Conservation (phyloP, 208 protist genomes). For the Angomonas deanei region DNA sequence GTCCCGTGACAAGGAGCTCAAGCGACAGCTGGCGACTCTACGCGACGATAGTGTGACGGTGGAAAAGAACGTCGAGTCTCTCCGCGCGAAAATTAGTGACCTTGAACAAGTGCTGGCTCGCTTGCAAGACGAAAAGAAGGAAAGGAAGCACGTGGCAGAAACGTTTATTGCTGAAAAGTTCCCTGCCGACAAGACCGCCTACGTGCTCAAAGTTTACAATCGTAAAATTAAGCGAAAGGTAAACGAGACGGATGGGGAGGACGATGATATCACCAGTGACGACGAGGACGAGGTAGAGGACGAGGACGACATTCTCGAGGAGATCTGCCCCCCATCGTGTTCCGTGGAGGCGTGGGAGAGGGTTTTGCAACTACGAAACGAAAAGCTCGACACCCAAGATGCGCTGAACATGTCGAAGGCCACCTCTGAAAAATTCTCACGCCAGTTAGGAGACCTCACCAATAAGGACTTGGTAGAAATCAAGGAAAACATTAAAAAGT, state of each 20-base stretch:
- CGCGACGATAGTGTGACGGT: slow-evolving; percentile 58
- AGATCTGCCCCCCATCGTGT: slow-evolving; percentile 87
- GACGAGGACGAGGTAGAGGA: slow-evolving; percentile 79
- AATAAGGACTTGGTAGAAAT: slow-evolving; percentile 62
- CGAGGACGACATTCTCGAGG: slow-evolving; percentile 90
- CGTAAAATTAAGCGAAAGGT: slow-evolving; percentile 90
- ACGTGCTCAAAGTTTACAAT: slow-evolving; percentile 89
- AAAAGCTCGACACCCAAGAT: slow-evolving; percentile 89
- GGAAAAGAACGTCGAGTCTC: slow-evolving; percentile 45
- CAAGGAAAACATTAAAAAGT: slow-evolving; percentile 31
- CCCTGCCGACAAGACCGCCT: slow-evolving; percentile 57
- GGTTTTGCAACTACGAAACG: slow-evolving; percentile 87
- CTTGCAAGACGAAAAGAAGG: slow-evolving; percentile 63
- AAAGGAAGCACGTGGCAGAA: slow-evolving; percentile 68
- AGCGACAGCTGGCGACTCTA: slow-evolving; percentile 43
- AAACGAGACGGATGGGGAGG: slow-evolving; percentile 51
- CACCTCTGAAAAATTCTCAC: slow-evolving; percentile 15
- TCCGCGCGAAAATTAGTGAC: slow-evolving; percentile 37
- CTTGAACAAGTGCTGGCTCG: slow-evolving; percentile 53
- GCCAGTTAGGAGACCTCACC: slow-evolving; percentile 34
- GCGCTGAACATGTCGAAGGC: slow-evolving; percentile 63
- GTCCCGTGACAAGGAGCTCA: slow-evolving; percentile 79
- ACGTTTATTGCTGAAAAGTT: slow-evolving; percentile 80
- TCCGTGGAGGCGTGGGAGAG: slow-evolving; percentile 74
- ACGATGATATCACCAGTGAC: slow-evolving; percentile 77